A percentile compares a stretch with the other conserved stretches of the same genome.
Conservation (phyloP, 192 early-diverging fungal species). For the Podila horticola region DNA sequence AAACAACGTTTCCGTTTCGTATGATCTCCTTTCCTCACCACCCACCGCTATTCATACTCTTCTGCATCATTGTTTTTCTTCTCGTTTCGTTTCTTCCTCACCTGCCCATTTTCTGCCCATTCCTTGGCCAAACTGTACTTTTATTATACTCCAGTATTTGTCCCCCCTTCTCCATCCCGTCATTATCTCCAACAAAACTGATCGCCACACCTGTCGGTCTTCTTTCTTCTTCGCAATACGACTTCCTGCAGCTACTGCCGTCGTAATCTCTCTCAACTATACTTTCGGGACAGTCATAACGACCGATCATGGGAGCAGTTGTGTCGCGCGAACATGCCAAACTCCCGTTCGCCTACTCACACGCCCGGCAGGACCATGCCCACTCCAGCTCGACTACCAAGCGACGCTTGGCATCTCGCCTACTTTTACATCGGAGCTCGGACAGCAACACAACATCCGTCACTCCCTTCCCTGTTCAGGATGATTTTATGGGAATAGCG, state of each 20-base stretch:
- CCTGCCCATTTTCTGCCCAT: background rate
- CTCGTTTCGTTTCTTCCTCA: constrained; percentile 1
- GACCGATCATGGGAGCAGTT: constrained; percentile 15
- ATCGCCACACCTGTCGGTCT: background rate
- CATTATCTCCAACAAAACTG: background rate
- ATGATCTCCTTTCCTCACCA: background rate
- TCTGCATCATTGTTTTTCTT: background rate
- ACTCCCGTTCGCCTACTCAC: constrained; percentile 43
- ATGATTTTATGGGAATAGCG: background rate
- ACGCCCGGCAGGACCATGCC: constrained; percentile 34
- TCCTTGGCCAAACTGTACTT: background rate
- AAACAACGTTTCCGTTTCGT: background rate
- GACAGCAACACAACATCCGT: background rate
- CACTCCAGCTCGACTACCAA: constrained; percentile 3
- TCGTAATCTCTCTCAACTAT: too few species aligned
- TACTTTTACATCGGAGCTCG: constrained; percentile 17
- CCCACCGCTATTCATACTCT: background rate
- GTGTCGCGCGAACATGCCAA: constrained; percentile 47
- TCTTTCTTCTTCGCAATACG: background rate
- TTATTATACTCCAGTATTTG: background rate
- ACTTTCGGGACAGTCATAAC: background rate
- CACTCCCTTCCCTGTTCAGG: constrained; percentile 5
- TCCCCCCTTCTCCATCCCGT: background rate
- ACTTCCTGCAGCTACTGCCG: background rate
- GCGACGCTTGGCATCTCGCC: constrained; percentile 28